Evolutionary conservation across 2,329 filamentous ascomycete species (phyloP).

Genomic region (Fusarium piperis): DNA sequence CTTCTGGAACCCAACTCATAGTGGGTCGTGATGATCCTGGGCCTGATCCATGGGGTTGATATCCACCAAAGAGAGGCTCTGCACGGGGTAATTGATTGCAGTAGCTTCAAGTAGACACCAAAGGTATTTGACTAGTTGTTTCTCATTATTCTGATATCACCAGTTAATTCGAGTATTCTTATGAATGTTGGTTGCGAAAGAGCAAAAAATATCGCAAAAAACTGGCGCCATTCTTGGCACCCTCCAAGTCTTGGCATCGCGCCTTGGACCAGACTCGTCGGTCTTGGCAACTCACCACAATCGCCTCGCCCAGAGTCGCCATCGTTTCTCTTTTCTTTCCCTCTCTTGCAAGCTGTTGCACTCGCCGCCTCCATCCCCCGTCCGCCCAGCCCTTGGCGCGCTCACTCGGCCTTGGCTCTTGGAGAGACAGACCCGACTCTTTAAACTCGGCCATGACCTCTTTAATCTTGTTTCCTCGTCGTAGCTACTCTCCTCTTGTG

Average conservation of each 20-base stretch:
- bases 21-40: background rate
- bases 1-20: background rate
- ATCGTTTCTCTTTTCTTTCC: background rate
- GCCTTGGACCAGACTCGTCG: constrained; percentile 8
- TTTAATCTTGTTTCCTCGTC: constrained; percentile 1
- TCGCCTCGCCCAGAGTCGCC: background rate
- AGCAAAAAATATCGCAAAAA: background rate
- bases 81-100: background rate
- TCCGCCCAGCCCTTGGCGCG: constrained; percentile 40
- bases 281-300: constrained; percentile 33
- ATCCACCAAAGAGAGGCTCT: background rate
- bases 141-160: background rate
- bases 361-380: background rate
- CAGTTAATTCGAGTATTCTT: background rate
- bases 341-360: background rate
- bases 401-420: constrained; percentile 25
- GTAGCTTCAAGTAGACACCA: background rate
- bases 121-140: background rate
- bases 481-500: background rate
- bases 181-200: background rate
- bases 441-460: constrained; percentile 25
- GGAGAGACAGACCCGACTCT: background rate
- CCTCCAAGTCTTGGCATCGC: constrained; percentile 28
- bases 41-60: background rate
- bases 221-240: constrained; percentile 17